Conservation (phyloP, 305 asterid genomes). For the Rubia peregrina region DNA sequence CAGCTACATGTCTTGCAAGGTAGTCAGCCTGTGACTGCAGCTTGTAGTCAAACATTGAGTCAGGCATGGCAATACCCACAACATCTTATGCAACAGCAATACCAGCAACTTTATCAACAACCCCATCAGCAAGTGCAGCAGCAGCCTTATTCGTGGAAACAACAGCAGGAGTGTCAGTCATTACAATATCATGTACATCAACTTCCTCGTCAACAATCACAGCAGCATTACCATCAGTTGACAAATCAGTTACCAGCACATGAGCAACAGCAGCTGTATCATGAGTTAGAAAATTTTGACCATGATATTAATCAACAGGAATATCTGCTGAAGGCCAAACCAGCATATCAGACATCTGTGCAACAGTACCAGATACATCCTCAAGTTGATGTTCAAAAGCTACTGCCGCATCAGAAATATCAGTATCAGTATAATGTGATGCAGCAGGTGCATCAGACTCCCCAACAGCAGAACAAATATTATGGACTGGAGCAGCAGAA, state of each 20-base stretch:
- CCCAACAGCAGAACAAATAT: slow-evolving; percentile 2
- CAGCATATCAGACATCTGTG: slow-evolving; percentile 12
- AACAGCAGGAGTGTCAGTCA: slow-evolving; percentile 31
- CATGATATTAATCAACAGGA: slow-evolving; percentile 42
- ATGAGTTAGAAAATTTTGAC: slow-evolving; percentile 30
- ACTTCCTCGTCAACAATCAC: slow-evolving; percentile 30
- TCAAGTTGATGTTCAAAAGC: slow-evolving; percentile 16
- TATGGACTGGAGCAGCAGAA: background rate
- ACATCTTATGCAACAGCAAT: slow-evolving; percentile 51
- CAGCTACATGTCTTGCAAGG: slow-evolving; percentile 20
- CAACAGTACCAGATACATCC: slow-evolving; percentile 22
- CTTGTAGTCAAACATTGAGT: slow-evolving; percentile 29
- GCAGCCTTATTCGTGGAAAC: slow-evolving; percentile 21
- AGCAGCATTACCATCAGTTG: slow-evolving; percentile 24
- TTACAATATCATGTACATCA: slow-evolving; percentile 20
- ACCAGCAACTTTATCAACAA: slow-evolving; percentile 35
- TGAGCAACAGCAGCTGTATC: slow-evolving; percentile 18
- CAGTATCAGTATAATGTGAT: slow-evolving; percentile 11
- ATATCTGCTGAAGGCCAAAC: slow-evolving; percentile 32
- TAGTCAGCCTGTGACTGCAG: slow-evolving; percentile 27
- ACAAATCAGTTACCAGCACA: slow-evolving; percentile 25
- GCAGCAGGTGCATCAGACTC: slow-evolving; percentile 13
- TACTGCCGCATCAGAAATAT: slow-evolving; percentile 14
- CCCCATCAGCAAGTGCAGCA: slow-evolving; percentile 29
- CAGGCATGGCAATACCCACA: slow-evolving; percentile 40